Conservation (phyloP, 352 stramenopile genomes). For the Thalassiosira exigua region DNA sequence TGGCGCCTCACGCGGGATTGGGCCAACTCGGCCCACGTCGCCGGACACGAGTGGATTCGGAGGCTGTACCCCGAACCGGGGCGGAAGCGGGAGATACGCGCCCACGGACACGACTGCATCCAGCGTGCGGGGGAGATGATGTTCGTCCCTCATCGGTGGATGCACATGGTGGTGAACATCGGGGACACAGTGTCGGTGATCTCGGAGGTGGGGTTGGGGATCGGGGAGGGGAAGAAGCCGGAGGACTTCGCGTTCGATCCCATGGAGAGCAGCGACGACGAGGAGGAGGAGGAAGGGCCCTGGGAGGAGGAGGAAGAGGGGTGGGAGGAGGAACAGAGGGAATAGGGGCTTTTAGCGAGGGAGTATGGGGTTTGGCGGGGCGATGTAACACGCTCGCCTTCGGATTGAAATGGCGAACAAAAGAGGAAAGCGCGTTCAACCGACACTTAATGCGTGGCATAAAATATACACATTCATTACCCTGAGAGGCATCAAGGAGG, state of each 20-base stretch:
- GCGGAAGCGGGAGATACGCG: constrained; percentile 41
- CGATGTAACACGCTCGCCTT: too few species aligned
- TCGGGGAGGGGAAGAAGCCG: constrained; percentile 38
- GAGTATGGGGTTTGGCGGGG: too few species aligned
- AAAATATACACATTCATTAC: too few species aligned
- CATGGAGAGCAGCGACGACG: constrained; percentile 3
- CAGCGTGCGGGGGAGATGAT: constrained; percentile 56
- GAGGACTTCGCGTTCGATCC: constrained; percentile 54
- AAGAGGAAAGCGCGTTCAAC: too few species aligned
- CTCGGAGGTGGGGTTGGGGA: constrained; percentile 49
- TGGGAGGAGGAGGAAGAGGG: too few species aligned
- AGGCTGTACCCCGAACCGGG: constrained; percentile 42
- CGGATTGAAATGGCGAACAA: too few species aligned
- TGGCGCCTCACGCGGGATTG: constrained; percentile 7
- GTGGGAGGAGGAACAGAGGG: too few species aligned
- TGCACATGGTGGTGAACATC: constrained; percentile 64
- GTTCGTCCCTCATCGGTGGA: constrained; percentile 52
- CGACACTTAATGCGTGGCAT: too few species aligned
- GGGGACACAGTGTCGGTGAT: constrained; percentile 57
- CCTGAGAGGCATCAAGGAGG: too few species aligned
- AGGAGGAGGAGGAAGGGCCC: background rate
- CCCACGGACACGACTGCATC: constrained; percentile 55
- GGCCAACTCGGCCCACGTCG: background rate
- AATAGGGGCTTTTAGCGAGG: too few species aligned
- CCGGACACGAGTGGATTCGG: constrained; percentile 45